phyloP scores from a whole-genome alignment of 257 asterid genomes.

The Coffea canephora region DNA sequence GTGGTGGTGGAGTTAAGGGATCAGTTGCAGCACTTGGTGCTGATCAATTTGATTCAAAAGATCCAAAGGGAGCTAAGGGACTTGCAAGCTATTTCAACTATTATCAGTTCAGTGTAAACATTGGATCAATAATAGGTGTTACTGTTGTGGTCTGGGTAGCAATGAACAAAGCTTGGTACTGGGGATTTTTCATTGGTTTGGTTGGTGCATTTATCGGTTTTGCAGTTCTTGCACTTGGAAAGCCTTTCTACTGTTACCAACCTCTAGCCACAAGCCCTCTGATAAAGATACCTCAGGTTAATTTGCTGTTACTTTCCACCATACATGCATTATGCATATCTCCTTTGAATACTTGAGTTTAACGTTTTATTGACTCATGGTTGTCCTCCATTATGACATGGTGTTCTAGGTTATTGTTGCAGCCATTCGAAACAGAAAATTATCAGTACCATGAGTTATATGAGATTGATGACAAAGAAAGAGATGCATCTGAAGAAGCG shows the following conservation, averaged over 20 bases:
- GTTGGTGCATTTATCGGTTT: conserved; percentile 39
- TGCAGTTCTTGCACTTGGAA: conserved; percentile 41
- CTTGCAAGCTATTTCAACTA: conserved; percentile 54
- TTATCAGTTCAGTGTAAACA: conserved; percentile 41
- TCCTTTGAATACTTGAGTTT: not conserved
- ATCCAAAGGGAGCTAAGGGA: conserved; percentile 34
- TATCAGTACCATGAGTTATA: conserved; percentile 14
- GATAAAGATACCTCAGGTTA: conserved; percentile 42
- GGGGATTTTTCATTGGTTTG: conserved; percentile 53
- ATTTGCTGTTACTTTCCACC: not conserved
- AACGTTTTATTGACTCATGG: not conserved
- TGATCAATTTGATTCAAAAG: conserved; percentile 48
- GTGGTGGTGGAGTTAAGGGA: conserved; percentile 58
- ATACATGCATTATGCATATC: no score
- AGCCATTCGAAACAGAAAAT: conserved; percentile 37
- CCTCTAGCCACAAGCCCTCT: conserved; percentile 37
- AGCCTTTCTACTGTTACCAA: conserved; percentile 38
- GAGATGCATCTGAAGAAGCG: conserved; percentile 16
- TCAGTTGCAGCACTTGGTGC: conserved; percentile 55
- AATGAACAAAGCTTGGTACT: conserved; percentile 53
- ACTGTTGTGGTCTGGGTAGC: conserved; percentile 57
- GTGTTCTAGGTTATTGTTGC: conserved; percentile 35
- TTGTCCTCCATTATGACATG: not conserved
- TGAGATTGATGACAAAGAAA: conserved; percentile 13
- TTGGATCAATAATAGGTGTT: conserved; percentile 60